phyloP scores from a whole-genome alignment of 441 rosid genomes.

The Metrosideros polymorpha region DNA sequence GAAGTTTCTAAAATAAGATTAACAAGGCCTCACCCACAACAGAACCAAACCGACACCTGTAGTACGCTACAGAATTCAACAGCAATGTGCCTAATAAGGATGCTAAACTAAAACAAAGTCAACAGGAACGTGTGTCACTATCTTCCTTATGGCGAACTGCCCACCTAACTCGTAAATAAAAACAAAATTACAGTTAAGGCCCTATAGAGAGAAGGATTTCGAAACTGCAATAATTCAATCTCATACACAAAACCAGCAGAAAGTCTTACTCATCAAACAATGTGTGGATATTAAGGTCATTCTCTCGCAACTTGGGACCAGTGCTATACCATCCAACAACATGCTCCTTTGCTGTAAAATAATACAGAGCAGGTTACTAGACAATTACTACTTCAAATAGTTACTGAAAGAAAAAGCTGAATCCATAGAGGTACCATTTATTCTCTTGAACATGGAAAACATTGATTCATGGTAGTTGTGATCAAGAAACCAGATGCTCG shows the following conservation, averaged over 20 bases:
- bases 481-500: conserved; percentile 81
- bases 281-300: conserved; percentile 74
- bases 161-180: neutral
- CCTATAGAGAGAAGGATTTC: neutral
- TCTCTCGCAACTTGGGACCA: conserved; percentile 76
- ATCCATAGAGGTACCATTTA: conserved; percentile 41
- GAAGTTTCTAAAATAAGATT: neutral
- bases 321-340: conserved; percentile 96
- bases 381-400: neutral
- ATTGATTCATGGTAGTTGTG: conserved; percentile 84
- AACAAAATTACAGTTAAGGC: neutral
- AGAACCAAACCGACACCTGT: neutral
- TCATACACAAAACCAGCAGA: neutral
- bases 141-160: neutral
- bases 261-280: conserved; percentile 49
- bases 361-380: neutral
- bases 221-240: neutral
- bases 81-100: neutral
- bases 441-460: conserved; percentile 89
- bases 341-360: conserved; percentile 75
- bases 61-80: neutral
- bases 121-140: neutral
- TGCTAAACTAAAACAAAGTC: neutral
- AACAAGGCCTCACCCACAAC: neutral
- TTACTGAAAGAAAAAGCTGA: neutral